phyloP scores from a whole-genome alignment of 805 yeast species.

The Pichia phayaonensis region DNA sequence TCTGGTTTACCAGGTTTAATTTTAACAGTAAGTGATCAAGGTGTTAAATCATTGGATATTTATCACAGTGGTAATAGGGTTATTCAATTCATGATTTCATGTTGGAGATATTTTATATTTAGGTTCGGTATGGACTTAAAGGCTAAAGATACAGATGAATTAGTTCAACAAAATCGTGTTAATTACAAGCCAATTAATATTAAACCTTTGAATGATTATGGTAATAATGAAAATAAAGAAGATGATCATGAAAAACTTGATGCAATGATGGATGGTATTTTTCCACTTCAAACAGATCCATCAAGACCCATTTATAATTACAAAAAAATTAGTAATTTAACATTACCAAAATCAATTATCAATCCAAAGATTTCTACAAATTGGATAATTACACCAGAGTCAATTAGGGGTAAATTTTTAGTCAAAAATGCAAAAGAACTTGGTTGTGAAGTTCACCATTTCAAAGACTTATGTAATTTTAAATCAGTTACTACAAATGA shows the following conservation, averaged over 20 bases:
- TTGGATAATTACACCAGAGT: conserved; percentile 59
- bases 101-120: conserved; percentile 85
- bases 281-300: conserved; percentile 16
- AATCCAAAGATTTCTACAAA: conserved; percentile 41
- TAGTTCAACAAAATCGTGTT: conserved; percentile 11
- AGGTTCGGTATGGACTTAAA: conserved; percentile 57
- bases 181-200: conserved; percentile 19
- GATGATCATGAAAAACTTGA: conserved; percentile 7
- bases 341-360: conserved; percentile 19
- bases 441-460: conserved; percentile 60
- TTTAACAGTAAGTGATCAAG: conserved; percentile 75
- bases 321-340: conserved; percentile 16
- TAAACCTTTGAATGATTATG: neutral
- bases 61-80: conserved; percentile 40
- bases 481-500: conserved; percentile 44
- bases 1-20: conserved; percentile 93
- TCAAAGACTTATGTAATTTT: conserved; percentile 54
- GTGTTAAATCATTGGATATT: conserved; percentile 48
- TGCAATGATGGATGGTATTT: conserved; percentile 15
- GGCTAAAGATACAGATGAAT: conserved; percentile 13
- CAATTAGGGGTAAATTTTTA: conserved; percentile 71
- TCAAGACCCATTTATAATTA: conserved; percentile 8
- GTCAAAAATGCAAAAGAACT: conserved; percentile 55
- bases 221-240: neutral
- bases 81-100: conserved; percentile 52